Evolutionary conservation across 306 rosid species (phyloP).

Genomic region (Bauhinia variegata): DNA sequence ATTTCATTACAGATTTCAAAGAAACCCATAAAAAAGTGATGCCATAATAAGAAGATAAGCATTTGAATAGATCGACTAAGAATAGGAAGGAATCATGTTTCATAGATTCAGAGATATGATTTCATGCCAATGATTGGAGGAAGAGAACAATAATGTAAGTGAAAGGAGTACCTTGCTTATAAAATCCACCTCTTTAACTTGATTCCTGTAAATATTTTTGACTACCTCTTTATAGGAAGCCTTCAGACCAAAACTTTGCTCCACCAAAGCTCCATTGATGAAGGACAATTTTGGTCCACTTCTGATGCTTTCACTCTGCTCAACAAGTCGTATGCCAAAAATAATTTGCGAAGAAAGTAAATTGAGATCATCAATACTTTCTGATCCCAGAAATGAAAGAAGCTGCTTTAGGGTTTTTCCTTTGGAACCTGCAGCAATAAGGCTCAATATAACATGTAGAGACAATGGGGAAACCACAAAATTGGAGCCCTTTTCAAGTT

Average conservation of each 20-base stretch:
- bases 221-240: background rate
- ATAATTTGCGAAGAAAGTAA: constrained; percentile 1
- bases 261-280: constrained; percentile 13
- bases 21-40: too few relatives aligned
- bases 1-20: constrained; percentile 1
- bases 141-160: background rate
- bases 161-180: background rate
- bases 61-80: too few relatives aligned
- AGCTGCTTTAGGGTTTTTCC: constrained; percentile 15
- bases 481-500: constrained; percentile 15
- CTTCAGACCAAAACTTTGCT: constrained; percentile 6
- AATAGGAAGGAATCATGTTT: too few relatives aligned
- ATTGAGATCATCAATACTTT: background rate
- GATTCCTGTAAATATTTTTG: background rate
- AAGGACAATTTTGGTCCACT: constrained; percentile 4
- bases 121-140: too few relatives aligned
- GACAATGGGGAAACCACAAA: constrained; percentile 27
- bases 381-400: constrained; percentile 10
- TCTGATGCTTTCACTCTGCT: background rate
- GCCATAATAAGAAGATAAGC: too few relatives aligned
- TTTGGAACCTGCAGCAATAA: constrained; percentile 9
- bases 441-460: background rate
- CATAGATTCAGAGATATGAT: too few relatives aligned
- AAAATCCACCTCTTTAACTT: background rate
- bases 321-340: background rate